Evolutionary conservation across 2,329 filamentous ascomycete genomes (phyloP).

Genomic region (Ilyonectria destructans): DNA sequence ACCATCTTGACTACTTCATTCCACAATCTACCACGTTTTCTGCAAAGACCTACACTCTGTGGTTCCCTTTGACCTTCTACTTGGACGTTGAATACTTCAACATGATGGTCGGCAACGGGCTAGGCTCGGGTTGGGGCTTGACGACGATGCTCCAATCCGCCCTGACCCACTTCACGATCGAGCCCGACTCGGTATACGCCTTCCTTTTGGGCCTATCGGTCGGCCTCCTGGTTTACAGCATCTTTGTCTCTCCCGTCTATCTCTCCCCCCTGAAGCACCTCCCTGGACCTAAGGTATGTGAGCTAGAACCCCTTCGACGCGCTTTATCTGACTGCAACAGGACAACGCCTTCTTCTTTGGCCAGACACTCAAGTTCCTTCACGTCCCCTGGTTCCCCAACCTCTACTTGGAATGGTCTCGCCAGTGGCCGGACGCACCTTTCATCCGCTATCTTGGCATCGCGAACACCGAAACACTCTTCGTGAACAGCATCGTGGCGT

Average conservation of each 20-base stretch:
- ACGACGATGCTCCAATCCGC: background rate
- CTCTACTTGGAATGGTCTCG: constrained; percentile 51
- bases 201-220: background rate
- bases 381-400: constrained; percentile 48
- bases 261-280: constrained; percentile 62
- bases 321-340: constrained; percentile 41
- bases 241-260: constrained; percentile 61
- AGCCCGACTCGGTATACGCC: constrained; percentile 2
- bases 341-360: constrained; percentile 59
- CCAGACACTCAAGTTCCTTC: constrained; percentile 55
- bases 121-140: background rate
- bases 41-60: too few relatives aligned
- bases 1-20: too few relatives aligned
- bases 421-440: constrained; percentile 47
- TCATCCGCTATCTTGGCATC: constrained; percentile 50
- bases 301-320: too few relatives aligned
- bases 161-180: background rate
- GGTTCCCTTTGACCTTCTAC: background rate
- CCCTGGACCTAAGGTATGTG: constrained; percentile 60
- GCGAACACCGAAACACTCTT: constrained; percentile 48
- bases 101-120: background rate
- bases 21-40: too few relatives aligned
- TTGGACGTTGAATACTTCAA: background rate
- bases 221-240: constrained; percentile 28
- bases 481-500: constrained; percentile 46